Evolutionary conservation across 306 rosid genomes (phyloP).

Genomic region (Vachellia pachyceras): DNA sequence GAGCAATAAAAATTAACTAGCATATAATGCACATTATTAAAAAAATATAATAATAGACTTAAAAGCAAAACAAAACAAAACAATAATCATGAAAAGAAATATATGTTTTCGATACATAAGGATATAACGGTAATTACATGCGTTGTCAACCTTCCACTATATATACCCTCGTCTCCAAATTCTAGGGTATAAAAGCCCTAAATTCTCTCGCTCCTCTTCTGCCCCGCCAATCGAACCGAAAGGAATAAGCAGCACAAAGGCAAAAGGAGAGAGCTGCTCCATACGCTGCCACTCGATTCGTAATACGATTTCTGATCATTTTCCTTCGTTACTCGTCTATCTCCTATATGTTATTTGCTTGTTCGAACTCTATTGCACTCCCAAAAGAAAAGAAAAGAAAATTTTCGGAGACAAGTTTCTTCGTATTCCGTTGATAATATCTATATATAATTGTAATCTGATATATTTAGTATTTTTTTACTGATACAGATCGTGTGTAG

Average conservation of each 20-base stretch:
- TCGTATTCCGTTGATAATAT: background rate
- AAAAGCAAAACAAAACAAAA: background rate
- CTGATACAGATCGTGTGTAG: constrained; percentile 55
- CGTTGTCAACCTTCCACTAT: constrained; percentile 51
- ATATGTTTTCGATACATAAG: background rate
- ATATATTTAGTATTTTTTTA: background rate
- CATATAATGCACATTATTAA: background rate
- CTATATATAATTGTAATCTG: background rate
- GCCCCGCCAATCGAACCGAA: constrained; percentile 39
- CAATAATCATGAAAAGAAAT: no score
- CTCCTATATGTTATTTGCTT: background rate
- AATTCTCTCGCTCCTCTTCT: constrained; percentile 59
- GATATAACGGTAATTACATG: constrained; percentile 39
- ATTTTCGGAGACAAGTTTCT: background rate
- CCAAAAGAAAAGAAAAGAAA: no score
- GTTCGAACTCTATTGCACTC: constrained; percentile 5
- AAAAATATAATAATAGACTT: background rate
- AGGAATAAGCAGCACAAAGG: constrained; percentile 36
- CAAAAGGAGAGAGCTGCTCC: constrained; percentile 13
- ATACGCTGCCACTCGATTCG: constrained; percentile 36
- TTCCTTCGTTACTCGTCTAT: constrained; percentile 3
- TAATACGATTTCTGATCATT: constrained; percentile 28
- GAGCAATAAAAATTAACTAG: background rate
- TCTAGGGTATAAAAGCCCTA: constrained; percentile 87
- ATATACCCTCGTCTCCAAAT: constrained; percentile 71